phyloP scores from a whole-genome alignment of 2,329 filamentous ascomycete genomes.

The Lecanicillium sp. region DNA sequence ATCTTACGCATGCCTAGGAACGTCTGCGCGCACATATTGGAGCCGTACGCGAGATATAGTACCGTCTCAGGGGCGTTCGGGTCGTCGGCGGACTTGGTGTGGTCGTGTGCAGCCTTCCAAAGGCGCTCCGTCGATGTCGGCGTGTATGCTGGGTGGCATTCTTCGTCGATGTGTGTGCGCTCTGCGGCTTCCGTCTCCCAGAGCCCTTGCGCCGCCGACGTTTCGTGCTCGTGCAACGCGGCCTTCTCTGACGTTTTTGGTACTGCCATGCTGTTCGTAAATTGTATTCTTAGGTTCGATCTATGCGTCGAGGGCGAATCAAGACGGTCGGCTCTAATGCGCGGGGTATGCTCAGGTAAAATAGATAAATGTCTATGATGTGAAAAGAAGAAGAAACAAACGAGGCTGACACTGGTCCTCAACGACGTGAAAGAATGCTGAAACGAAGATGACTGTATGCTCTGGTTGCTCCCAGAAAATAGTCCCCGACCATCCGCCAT shows the following conservation, averaged over 20 bases:
- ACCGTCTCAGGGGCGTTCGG: conserved; percentile 39
- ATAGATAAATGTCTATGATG: too few species aligned
- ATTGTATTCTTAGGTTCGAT: not conserved
- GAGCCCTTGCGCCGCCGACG: conserved; percentile 10
- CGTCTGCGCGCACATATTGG: conserved; percentile 73
- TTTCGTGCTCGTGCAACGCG: not conserved
- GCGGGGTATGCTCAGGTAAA: not conserved
- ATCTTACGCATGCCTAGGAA: conserved; percentile 75
- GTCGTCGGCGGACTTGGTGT: conserved; percentile 11
- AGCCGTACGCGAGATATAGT: conserved; percentile 84
- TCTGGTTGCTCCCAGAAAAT: too few species aligned
- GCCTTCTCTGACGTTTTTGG: conserved; percentile 4
- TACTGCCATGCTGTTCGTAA: not conserved
- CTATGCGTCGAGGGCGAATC: not conserved
- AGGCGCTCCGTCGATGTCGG: conserved; percentile 21
- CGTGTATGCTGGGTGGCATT: conserved; percentile 22
- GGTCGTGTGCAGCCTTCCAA: conserved; percentile 17
- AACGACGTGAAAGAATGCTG: too few species aligned
- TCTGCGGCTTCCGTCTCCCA: conserved; percentile 16
- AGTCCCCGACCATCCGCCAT: too few species aligned
- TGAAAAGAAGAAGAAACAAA: too few species aligned
- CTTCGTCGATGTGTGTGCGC: conserved; percentile 9
- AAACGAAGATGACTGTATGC: too few species aligned
- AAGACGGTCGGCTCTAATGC: not conserved
- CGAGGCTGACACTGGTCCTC: too few species aligned